A percentile compares a stretch with the other conserved stretches of the same genome.
phyloP scores from a whole-genome alignment of 116 monocot species.

The Phalaenopsis hybrid region DNA sequence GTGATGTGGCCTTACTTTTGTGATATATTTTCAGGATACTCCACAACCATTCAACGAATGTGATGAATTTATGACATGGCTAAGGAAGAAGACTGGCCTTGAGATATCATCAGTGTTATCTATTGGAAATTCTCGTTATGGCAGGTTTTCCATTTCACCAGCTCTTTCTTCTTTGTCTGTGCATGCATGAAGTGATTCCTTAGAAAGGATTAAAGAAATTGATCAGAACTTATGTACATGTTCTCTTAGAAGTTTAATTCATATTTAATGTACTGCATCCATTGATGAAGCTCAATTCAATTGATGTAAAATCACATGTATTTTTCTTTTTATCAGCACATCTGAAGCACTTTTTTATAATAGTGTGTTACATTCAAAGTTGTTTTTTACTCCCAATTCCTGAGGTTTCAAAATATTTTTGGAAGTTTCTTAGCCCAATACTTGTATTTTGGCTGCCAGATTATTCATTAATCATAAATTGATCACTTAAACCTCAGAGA shows the following conservation, averaged over 20 bases:
- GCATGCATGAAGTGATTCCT: neutral
- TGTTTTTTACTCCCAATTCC: neutral
- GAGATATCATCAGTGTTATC: conserved; percentile 64
- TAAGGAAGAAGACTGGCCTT: conserved; percentile 47
- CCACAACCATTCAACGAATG: conserved; percentile 10
- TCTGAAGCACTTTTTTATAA: neutral
- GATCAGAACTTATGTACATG: neutral
- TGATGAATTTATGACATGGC: conserved; percentile 63
- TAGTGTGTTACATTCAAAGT: neutral
- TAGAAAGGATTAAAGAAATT: neutral
- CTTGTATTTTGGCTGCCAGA: neutral
- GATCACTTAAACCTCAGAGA: neutral
- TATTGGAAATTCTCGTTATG: conserved; percentile 50
- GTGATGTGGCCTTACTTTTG: neutral
- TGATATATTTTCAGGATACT: conserved; percentile 2
- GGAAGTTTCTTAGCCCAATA: neutral
- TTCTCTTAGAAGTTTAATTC: neutral
- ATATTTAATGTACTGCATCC: neutral
- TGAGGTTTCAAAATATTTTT: neutral
- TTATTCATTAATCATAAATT: neutral
- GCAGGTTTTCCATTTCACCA: conserved; percentile 34
- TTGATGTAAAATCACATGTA: neutral
- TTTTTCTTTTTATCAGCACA: neutral
- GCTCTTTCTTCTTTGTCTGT: neutral
- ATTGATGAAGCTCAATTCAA: neutral